phyloP scores from a whole-genome alignment of 192 early-diverging fungal genomes.

The Coemansia sp. region DNA sequence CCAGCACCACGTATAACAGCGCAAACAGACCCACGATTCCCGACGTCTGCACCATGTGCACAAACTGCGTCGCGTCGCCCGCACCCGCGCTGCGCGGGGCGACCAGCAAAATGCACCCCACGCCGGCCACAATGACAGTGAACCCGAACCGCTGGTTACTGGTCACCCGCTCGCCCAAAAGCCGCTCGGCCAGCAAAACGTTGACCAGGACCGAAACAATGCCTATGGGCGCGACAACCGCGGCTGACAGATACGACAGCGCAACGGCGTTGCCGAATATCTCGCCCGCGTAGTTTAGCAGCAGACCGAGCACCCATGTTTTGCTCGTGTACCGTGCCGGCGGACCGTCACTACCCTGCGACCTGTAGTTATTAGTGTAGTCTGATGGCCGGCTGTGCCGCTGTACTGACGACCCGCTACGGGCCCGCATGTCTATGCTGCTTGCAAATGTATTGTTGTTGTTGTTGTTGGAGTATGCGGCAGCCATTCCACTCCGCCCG shows the following conservation, averaged over 20 bases:
- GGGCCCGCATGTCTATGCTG: slow-evolving; percentile 23
- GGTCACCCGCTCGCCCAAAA: slow-evolving; percentile 48
- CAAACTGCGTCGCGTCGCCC: slow-evolving; percentile 30
- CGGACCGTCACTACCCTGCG: slow-evolving; percentile 2
- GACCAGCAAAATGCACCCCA: slow-evolving; percentile 40
- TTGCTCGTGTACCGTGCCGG: slow-evolving; percentile 39
- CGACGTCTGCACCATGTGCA: slow-evolving; percentile 30
- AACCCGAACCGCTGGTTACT: slow-evolving; percentile 45
- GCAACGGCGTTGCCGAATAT: slow-evolving; percentile 50
- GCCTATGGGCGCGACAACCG: slow-evolving; percentile 50
- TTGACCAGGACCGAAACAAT: slow-evolving; percentile 48
- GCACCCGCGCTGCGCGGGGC: slow-evolving; percentile 41
- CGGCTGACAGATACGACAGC: slow-evolving; percentile 47
- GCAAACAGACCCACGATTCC: slow-evolving; percentile 33
- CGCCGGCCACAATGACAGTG: slow-evolving; percentile 40
- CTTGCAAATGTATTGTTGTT: slow-evolving; percentile 1
- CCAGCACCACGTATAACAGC: slow-evolving; percentile 17
- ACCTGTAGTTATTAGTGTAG: too few relatives aligned
- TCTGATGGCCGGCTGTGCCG: background rate
- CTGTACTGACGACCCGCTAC: slow-evolving; percentile 7
- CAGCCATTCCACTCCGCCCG: slow-evolving; percentile 5
- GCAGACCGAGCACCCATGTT: slow-evolving; percentile 37
- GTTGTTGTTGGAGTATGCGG: slow-evolving; percentile 2
- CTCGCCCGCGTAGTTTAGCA: slow-evolving; percentile 50
- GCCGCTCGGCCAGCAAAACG: slow-evolving; percentile 41